Evolutionary conservation across 108 stramenopile genomes (phyloP), one percentile per base, ranked within the genome.

Genomic region (Cyclotella atomus): DNA sequence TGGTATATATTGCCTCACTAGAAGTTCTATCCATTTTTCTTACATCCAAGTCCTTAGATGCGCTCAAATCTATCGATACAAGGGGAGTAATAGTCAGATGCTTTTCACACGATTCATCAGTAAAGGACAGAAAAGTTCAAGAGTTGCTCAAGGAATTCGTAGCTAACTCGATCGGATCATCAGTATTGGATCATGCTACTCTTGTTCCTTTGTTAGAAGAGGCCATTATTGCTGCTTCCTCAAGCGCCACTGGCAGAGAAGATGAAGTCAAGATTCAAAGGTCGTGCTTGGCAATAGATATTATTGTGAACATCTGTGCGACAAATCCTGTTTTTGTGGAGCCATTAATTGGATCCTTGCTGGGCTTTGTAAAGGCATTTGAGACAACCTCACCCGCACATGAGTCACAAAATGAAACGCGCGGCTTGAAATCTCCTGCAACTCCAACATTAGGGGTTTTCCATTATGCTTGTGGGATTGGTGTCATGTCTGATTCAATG

Each of bases 401-500:
- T 53, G 21, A 15, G 62, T 29, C 43, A 54, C 81, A 35, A 73
- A 72, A 8, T 56, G 79, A 29, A 81, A 71, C 78, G 46, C 73
- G 74, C 49, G 67, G 53, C 60, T 32, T 57, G 33, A 65, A 33
- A 59, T 20, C 60, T 71, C 47, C 83, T 54, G 67, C 78, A 77
- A 95, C 90, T 24, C 90, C 93, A 4, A 88, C 82, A 5, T 47
- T 68, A 17, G 91, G 88, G 16, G 87, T 94, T 36, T 71, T 94
- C 16, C 83, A 77, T 36, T 65, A 84, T 52, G 80, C 84, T 28
- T 77, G 66, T 61, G 72, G 70, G 3, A 32, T 69, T 35, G 75
- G 71, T 36, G 77, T 81, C n/a, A n/a, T n/a, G 33, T 55, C 70
- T 71, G 45, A 55, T 44, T 16, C 63, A 16, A 45, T 32, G 17